These are phyloP conservation scores for Aspergillus novofumigatus DNA, from an alignment of 2,329 filamentous ascomycete genomes.

Conservation along the genomic window DNA sequence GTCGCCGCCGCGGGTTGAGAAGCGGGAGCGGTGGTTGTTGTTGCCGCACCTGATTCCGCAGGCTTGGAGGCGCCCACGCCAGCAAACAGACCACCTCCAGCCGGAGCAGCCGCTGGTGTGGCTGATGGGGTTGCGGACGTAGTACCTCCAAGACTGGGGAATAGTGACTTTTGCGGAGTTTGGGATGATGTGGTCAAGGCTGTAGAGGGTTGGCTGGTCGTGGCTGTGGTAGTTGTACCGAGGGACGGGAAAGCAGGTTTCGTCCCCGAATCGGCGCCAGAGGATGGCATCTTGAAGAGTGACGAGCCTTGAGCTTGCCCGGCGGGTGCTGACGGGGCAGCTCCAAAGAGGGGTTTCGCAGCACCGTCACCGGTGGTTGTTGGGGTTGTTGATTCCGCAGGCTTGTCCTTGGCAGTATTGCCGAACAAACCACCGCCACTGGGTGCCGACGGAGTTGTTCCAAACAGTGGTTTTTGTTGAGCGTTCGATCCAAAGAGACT, in stretches of 20 bases:
- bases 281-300: slow-evolving; percentile 25
- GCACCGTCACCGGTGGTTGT: slow-evolving; percentile 19
- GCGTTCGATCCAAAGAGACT: slow-evolving; percentile 26
- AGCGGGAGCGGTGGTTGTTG: slow-evolving; percentile 27
- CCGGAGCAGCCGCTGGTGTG: slow-evolving; percentile 28
- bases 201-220: slow-evolving; percentile 18
- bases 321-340: slow-evolving; percentile 14
- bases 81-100: slow-evolving; percentile 24
- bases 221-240: slow-evolving; percentile 13
- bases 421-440: slow-evolving; percentile 27
- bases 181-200: slow-evolving; percentile 26
- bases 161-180: slow-evolving; percentile 33
- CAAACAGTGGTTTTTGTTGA: slow-evolving; percentile 27
- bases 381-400: slow-evolving; percentile 25
- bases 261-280: slow-evolving; percentile 20
- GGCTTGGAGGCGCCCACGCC: slow-evolving; percentile 26
- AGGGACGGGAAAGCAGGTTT: slow-evolving; percentile 27
- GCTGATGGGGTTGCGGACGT: slow-evolving; percentile 28
- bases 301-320: slow-evolving; percentile 18
- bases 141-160: slow-evolving; percentile 25
- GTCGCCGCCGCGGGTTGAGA: slow-evolving; percentile 16
- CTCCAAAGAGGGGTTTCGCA: slow-evolving; percentile 28
- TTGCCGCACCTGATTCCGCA: slow-evolving; percentile 24
- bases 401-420: slow-evolving; percentile 29
- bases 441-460: slow-evolving; percentile 15